Percentiles rank a stretch among this genome's conserved stretches.
Evolutionary conservation across 73 alveolate species (phyloP).

Genomic region (Tetrahymena malaccensis): DNA sequence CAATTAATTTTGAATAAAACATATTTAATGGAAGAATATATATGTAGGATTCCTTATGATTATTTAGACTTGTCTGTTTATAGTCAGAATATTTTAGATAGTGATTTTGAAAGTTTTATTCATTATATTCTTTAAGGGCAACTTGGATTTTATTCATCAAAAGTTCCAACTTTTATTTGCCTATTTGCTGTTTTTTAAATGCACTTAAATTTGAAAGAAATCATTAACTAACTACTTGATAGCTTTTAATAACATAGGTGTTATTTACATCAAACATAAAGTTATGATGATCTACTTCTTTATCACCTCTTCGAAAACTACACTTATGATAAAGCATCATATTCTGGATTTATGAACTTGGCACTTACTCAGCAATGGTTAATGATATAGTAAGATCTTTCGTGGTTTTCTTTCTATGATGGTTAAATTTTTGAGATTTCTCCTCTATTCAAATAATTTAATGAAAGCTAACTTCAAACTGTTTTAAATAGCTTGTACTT

Average conservation of each 20-base stretch:
- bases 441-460: not conserved
- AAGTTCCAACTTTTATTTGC: not conserved
- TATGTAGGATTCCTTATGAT: not conserved
- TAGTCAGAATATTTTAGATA: not conserved
- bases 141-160: not conserved
- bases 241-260: not conserved
- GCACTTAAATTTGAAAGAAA: not conserved
- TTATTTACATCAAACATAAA: not conserved
- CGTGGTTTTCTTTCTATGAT: not conserved
- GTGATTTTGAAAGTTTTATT: not conserved
- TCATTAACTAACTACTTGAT: not conserved
- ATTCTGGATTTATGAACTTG: not conserved
- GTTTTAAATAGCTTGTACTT: not conserved
- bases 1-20: not conserved
- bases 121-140: not conserved
- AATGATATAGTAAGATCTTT: not conserved
- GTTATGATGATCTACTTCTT: not conserved
- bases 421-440: not conserved
- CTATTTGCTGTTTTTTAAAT: not conserved
- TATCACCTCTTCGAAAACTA: not conserved
- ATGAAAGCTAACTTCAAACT: not conserved
- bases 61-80: not conserved
- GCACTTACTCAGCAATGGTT: not conserved
- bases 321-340: not conserved
- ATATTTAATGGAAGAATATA: not conserved